Evolutionary conservation across 176 grass and related monocot species (phyloP).

Genomic region (Metroxylon sagu): DNA sequence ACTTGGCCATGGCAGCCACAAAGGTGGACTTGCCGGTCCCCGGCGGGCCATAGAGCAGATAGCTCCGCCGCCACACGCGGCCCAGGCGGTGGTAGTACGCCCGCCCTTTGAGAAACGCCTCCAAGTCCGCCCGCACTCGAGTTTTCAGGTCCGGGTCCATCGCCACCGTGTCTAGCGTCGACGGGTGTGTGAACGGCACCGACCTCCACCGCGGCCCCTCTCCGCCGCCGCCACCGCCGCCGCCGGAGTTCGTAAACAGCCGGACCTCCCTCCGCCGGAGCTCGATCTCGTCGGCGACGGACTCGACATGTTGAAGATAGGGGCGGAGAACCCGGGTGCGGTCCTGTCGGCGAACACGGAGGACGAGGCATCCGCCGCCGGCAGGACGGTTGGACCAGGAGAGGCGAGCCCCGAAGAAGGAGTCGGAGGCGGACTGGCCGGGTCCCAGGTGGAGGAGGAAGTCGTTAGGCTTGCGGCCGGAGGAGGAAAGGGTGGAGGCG

Average conservation of each 20-base stretch:
- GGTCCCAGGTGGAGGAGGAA: slow-evolving; percentile 30
- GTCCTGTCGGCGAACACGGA: slow-evolving; percentile 52
- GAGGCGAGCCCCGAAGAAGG: slow-evolving; percentile 42
- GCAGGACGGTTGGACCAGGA: slow-evolving; percentile 18
- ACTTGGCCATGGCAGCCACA: slow-evolving; percentile 81
- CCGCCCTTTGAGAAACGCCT: slow-evolving; percentile 61
- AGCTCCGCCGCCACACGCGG: slow-evolving; percentile 80
- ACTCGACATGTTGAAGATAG: slow-evolving; percentile 64
- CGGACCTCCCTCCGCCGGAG: slow-evolving; percentile 34
- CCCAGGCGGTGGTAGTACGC: slow-evolving; percentile 68
- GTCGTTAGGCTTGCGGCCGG: slow-evolving; percentile 24
- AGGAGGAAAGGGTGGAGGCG: slow-evolving; percentile 28
- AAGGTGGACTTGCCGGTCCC: slow-evolving; percentile 92
- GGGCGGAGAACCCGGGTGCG: slow-evolving; percentile 48
- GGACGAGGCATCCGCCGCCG: slow-evolving; percentile 15
- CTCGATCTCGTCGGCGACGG: slow-evolving; percentile 50
- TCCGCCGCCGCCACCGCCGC: slow-evolving; percentile 11
- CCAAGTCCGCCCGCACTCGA: slow-evolving; percentile 56
- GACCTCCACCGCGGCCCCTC: slow-evolving; percentile 28
- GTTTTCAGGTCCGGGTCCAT: slow-evolving; percentile 80
- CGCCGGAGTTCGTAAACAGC: slow-evolving; percentile 40
- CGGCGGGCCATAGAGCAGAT: slow-evolving; percentile 63
- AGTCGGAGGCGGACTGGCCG: slow-evolving; percentile 26
- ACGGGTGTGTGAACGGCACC: slow-evolving; percentile 69
- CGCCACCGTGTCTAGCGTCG: slow-evolving; percentile 57